These are phyloP conservation scores for Hypomyces rosellus DNA, from an alignment of 2,329 filamentous ascomycete genomes.

Conservation along the genomic window DNA sequence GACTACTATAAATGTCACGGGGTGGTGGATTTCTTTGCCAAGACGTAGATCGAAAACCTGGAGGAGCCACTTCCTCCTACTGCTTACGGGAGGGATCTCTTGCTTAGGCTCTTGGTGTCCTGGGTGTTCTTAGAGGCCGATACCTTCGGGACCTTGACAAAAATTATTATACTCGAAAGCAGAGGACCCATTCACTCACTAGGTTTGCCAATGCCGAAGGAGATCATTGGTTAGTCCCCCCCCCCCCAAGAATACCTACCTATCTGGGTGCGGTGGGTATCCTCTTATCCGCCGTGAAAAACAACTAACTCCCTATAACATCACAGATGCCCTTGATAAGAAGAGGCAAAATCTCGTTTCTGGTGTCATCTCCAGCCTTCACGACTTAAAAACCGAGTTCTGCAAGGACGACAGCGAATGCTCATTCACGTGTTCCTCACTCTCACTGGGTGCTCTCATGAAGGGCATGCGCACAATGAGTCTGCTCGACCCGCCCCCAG, in stretches of 20 bases:
- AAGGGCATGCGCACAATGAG: background rate
- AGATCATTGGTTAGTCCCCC: background rate
- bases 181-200: background rate
- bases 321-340: background rate
- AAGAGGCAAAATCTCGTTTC: background rate
- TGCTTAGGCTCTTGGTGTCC: background rate
- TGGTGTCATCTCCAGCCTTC: background rate
- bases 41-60: background rate
- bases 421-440: slow-evolving; percentile 1
- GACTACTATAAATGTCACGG: slow-evolving; percentile 38
- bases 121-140: background rate
- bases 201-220: background rate
- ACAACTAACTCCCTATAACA: no score
- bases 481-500: background rate
- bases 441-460: slow-evolving; percentile 1
- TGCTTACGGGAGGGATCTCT: background rate
- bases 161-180: background rate
- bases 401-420: background rate
- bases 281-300: no score
- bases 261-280: no score
- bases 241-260: no score
- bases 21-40: slow-evolving; percentile 32
- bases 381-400: background rate
- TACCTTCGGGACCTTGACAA: background rate
- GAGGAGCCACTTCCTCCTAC: background rate